A percentile compares a stretch with the other conserved stretches of the same genome.
These are phyloP conservation scores for Aschersonia sp. DNA, from an alignment of 2,329 filamentous ascomycete species.

Conservation along the genomic window DNA sequence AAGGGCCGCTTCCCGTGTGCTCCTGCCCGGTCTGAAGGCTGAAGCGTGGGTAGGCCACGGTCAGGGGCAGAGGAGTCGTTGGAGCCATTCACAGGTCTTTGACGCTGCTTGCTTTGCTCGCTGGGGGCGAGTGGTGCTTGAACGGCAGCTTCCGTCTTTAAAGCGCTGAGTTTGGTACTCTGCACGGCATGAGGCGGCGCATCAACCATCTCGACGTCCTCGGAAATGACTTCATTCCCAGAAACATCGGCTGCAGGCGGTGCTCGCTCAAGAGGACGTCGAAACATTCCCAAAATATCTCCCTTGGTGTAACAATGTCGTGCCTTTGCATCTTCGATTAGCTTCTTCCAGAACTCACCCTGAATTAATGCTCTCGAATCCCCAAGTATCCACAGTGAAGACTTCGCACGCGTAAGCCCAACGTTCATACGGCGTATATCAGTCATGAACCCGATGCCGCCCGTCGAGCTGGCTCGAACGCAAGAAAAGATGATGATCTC, in stretches of 20 bases:
- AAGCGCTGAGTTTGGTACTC: background rate
- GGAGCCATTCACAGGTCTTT: background rate
- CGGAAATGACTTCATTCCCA: background rate
- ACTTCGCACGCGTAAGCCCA: slow-evolving; percentile 90
- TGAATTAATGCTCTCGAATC: slow-evolving; percentile 77
- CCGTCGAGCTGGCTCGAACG: slow-evolving; percentile 79
- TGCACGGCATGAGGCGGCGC: background rate
- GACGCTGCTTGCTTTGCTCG: too few species aligned
- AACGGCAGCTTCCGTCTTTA: too few species aligned
- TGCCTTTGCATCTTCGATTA: slow-evolving; percentile 67
- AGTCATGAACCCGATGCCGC: slow-evolving; percentile 96
- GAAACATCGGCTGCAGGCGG: slow-evolving; percentile 10
- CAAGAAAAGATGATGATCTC: slow-evolving; percentile 99
- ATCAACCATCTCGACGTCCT: slow-evolving; percentile 5
- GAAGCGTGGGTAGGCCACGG: background rate
- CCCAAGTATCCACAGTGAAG: slow-evolving; percentile 89
- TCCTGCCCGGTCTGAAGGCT: background rate
- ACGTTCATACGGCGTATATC: slow-evolving; percentile 99
- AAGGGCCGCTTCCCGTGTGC: slow-evolving; percentile 27
- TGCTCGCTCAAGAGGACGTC: slow-evolving; percentile 25
- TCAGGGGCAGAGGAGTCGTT: background rate
- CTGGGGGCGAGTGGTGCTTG: too few species aligned
- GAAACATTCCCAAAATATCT: slow-evolving; percentile 35
- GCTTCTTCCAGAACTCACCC: slow-evolving; percentile 78
- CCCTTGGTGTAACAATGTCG: slow-evolving; percentile 67